Conservation (phyloP, 768 basidiomycete species). For the Trametes sanguinea region DNA sequence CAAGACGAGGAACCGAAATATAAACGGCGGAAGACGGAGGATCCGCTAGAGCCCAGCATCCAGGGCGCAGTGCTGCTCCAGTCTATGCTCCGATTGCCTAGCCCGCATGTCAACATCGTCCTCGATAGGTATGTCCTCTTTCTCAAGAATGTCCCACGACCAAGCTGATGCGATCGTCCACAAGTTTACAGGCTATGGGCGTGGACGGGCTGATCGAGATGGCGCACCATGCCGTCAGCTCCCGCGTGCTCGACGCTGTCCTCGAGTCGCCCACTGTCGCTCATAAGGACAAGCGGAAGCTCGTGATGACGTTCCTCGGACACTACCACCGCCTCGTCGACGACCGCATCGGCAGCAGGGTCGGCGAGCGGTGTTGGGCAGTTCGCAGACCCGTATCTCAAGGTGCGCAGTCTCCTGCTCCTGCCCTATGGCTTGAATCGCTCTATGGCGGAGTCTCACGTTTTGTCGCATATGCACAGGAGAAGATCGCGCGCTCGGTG, state of each 20-base stretch:
- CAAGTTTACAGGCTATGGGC: slow-evolving; percentile 38
- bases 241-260: slow-evolving; percentile 77
- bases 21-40: slow-evolving; percentile 19
- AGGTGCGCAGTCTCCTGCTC: slow-evolving; percentile 47
- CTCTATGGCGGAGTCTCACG: not conserved
- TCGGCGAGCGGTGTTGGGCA: slow-evolving; percentile 92
- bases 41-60: slow-evolving; percentile 63
- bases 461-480: slow-evolving; percentile 46
- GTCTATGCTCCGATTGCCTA: slow-evolving; percentile 68
- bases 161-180: not conserved
- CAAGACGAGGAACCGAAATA: slow-evolving; percentile 23
- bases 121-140: slow-evolving; percentile 58
- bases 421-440: too few relatives aligned
- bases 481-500: slow-evolving; percentile 87
- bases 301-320: slow-evolving; percentile 76
- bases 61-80: slow-evolving; percentile 89
- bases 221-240: slow-evolving; percentile 67
- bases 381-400: slow-evolving; percentile 89
- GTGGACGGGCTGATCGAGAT: slow-evolving; percentile 59
- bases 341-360: slow-evolving; percentile 87
- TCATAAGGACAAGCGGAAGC: slow-evolving; percentile 62
- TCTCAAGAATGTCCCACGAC: too few relatives aligned
- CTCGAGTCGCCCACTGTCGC: slow-evolving; percentile 69
- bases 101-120: slow-evolving; percentile 67
- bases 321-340: slow-evolving; percentile 81